Conservation (phyloP, 139 green algal genomes). For the Chlamydomonas schloesseri region DNA sequence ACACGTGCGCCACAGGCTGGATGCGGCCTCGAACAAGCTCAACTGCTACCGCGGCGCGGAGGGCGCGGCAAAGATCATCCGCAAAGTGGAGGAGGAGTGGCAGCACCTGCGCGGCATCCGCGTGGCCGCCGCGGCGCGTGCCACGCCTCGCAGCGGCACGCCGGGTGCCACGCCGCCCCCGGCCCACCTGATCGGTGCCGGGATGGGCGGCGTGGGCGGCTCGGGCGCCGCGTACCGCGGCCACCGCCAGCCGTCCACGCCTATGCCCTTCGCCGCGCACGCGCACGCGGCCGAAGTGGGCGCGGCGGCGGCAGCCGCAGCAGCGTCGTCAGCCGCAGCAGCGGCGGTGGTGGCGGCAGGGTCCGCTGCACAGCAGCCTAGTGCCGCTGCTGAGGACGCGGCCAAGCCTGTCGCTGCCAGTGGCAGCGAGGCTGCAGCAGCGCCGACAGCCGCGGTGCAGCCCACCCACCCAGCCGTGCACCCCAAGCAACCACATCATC, state of each 20-base stretch:
- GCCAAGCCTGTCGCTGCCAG: not conserved
- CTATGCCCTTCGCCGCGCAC: conserved; percentile 30
- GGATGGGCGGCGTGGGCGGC: no score
- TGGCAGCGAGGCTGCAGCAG: not conserved
- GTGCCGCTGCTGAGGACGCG: not conserved
- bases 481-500: no score
- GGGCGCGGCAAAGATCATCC: not conserved
- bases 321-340: not conserved
- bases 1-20: conserved; percentile 12
- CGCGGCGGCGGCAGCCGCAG: not conserved
- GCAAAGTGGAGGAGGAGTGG: conserved; percentile 37
- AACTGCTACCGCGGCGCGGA: conserved; percentile 35
- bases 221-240: not conserved
- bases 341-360: not conserved
- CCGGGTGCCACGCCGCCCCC: not conserved
- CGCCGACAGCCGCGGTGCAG: not conserved
- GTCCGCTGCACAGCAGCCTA: not conserved
- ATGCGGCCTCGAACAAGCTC: not conserved
- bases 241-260: not conserved
- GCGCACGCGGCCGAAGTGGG: not conserved
- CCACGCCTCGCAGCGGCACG: not conserved
- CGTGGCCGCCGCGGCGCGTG: not conserved
- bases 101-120: conserved; percentile 42
- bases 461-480: not conserved
- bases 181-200: not conserved